Evolutionary conservation across 371 early-diverging fungal species (phyloP).

Genomic region (Mortierella sp.): DNA sequence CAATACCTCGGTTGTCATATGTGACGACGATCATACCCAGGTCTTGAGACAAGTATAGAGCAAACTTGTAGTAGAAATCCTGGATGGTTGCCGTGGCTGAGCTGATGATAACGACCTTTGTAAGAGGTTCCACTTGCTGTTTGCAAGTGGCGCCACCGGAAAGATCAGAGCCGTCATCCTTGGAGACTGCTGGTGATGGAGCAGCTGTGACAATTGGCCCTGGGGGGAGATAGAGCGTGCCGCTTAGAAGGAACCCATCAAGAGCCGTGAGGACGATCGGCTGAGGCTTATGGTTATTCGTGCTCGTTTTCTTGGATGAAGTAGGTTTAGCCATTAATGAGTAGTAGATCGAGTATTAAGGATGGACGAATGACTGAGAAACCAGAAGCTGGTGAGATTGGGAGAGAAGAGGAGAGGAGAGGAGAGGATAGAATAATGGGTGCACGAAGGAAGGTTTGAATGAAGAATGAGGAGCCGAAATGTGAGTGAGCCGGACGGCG

Average conservation of each 20-base stretch:
- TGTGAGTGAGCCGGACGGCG: no score
- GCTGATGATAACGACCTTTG: conserved; percentile 47
- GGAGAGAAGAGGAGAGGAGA: no score
- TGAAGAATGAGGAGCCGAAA: not conserved
- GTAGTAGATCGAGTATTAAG: conserved; percentile 1
- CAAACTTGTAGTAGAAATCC: conserved; percentile 53
- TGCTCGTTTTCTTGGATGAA: conserved; percentile 14
- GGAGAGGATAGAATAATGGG: conserved; percentile 2
- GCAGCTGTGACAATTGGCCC: conserved; percentile 33
- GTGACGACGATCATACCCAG: conserved; percentile 53
- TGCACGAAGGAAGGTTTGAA: not conserved
- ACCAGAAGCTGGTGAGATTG: no score
- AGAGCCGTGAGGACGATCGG: conserved; percentile 50
- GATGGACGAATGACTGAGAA: no score
- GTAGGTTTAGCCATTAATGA: conserved; percentile 1
- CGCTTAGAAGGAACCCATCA: conserved; percentile 48
- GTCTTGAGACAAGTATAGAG: conserved; percentile 44
- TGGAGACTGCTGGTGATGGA: conserved; percentile 1
- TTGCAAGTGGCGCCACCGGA: conserved; percentile 17
- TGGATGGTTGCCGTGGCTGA: conserved; percentile 52
- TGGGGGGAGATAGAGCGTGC: conserved; percentile 43
- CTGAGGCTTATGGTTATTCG: conserved; percentile 21
- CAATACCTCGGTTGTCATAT: conserved; percentile 54
- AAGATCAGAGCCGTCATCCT: conserved; percentile 19
- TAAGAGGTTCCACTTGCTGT: conserved; percentile 19